These are phyloP conservation scores for Nidularia pulvinata DNA, from an alignment of 768 basidiomycete genomes.

Conservation along the genomic window DNA sequence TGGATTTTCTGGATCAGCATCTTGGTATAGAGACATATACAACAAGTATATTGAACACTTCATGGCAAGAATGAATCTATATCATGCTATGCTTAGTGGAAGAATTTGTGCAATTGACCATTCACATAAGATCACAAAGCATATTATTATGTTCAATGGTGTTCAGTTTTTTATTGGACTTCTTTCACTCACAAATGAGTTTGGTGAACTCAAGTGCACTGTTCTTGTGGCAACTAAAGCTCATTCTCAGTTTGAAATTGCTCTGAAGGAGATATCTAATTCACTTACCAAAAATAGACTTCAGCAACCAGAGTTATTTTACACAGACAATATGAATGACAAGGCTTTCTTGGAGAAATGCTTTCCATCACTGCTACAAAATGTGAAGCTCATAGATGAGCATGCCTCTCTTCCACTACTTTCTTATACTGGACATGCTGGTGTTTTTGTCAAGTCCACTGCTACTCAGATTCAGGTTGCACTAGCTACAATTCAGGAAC, in stretches of 20 bases:
- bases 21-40: too few species aligned
- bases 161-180: conserved; percentile 18
- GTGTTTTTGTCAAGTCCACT: conserved; percentile 2
- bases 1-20: too few species aligned
- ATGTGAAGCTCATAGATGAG: conserved; percentile 19
- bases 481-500: not conserved
- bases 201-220: conserved; percentile 12
- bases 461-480: not conserved
- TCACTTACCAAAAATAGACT: conserved; percentile 12
- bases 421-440: conserved; percentile 3
- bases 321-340: conserved; percentile 13
- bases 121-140: conserved; percentile 20
- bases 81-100: conserved; percentile 13
- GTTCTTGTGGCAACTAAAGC: conserved; percentile 23
- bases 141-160: conserved; percentile 20
- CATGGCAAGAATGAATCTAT: conserved; percentile 12
- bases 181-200: conserved; percentile 21
- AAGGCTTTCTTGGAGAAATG: conserved; percentile 12
- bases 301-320: conserved; percentile 5
- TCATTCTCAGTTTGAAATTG: conserved; percentile 18
- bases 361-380: conserved; percentile 15
- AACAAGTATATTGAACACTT: too few species aligned
- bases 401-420: conserved; percentile 11
- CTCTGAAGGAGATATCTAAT: conserved; percentile 7
- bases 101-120: conserved; percentile 20